A percentile compares a stretch with the other conserved stretches of the same genome.
Conservation (phyloP, 441 rosid genomes). For the Pelargonium cotyledonis region DNA sequence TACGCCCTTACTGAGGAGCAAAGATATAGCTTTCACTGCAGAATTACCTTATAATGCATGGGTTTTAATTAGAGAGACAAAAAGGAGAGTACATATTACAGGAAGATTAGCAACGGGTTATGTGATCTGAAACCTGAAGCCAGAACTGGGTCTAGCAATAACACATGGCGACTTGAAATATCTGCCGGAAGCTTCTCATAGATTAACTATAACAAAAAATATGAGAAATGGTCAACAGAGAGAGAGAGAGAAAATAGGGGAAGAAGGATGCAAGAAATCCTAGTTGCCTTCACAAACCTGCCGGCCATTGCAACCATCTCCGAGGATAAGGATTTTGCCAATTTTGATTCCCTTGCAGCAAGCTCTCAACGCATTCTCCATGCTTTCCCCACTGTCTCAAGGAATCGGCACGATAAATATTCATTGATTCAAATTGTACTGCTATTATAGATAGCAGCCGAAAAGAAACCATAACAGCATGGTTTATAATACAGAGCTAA, state of each 20-base stretch:
- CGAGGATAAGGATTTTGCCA: slow-evolving; percentile 79
- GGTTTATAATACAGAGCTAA: too few species aligned
- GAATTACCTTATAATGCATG: slow-evolving; percentile 50
- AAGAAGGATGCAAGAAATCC: slow-evolving; percentile 16
- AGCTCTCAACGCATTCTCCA: slow-evolving; percentile 95
- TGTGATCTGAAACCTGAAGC: slow-evolving; percentile 58
- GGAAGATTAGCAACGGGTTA: too few species aligned
- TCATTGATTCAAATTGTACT: too few species aligned
- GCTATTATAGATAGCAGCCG: too few species aligned
- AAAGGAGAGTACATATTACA: too few species aligned
- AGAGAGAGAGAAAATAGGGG: background rate
- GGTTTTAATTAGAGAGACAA: background rate
- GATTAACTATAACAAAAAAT: slow-evolving; percentile 47
- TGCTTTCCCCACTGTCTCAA: slow-evolving; percentile 76
- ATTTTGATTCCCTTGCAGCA: slow-evolving; percentile 91
- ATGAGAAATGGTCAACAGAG: background rate
- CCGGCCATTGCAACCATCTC: slow-evolving; percentile 59
- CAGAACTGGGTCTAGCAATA: slow-evolving; percentile 80
- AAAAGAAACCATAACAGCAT: too few species aligned
- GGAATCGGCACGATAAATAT: too few species aligned
- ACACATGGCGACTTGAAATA: slow-evolving; percentile 72
- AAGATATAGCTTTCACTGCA: slow-evolving; percentile 64
- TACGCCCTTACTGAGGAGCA: slow-evolving; percentile 78
- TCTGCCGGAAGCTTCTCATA: slow-evolving; percentile 87
- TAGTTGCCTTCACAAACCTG: slow-evolving; percentile 24